Evolutionary conservation across 768 basidiomycete species (phyloP), one percentile per base, ranked within the genome.

Genomic region (Epithele typhae): DNA sequence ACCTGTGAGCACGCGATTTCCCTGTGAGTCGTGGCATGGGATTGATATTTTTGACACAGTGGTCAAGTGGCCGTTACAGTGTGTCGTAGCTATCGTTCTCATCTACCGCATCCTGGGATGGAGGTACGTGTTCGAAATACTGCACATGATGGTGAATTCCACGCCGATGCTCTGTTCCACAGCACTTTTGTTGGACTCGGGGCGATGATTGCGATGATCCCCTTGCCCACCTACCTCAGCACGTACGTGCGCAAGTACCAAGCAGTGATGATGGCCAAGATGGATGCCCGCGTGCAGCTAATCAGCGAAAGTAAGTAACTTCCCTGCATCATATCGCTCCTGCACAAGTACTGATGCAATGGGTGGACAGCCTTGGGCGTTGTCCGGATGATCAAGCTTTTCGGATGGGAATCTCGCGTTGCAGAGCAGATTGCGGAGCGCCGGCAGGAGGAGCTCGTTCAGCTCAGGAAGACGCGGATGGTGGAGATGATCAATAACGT

Each of bases 381-480:
- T 34, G 58, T 74, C 4, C 66, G 73, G 14, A 73, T 75, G 67
- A 63, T 74, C 57, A 76, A 76, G 59, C 60, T 75, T 52, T 77
- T 74, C 42, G 67, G 64, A 18, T 67, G 62, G 70, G 71, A 74
- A 45, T 22, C 17, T 5, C 72, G 76, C 45, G 75, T 84, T 59
- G 67, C 74, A 23, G 61, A 72, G 15, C 69, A 70, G 40, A 68
- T 89, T 25, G 65, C 71, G 21, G 71, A 70, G 19, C 77, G 77
- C 55, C 74, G 87, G 46, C 75, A 81, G 35, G 73, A 73, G 7
- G 87, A 90, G 61, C 63, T 90, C 15, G 45, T 56, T 3, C 72
- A 72, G 60, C 65, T 81, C 30, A 74, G 73, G 68, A 76, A 73
- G 30, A 71, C 37, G 19, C 73, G 78, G 56, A 52, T 82, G 19